Base-by-base conservation (phyloP, 2,329 filamentous ascomycete genomes). In the Aspergillus piperis region DNA sequence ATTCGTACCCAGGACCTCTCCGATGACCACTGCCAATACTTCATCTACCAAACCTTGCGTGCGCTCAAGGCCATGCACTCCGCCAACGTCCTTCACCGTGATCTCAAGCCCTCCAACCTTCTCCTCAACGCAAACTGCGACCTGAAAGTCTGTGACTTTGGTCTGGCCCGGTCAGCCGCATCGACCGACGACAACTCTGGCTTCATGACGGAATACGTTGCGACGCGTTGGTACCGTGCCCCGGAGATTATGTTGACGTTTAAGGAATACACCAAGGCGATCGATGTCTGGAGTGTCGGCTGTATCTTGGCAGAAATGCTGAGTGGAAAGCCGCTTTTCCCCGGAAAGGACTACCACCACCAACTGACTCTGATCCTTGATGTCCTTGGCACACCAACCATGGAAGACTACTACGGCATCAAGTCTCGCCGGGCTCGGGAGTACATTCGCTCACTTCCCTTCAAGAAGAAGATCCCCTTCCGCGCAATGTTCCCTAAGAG, bases 161-260 rank as follows among this genome's bases (percentile, higher is more conserved):
- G 95, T 74, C 87, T 99, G 59, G 95, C 95, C 52, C 89, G 93
- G 73, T 98, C 94, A 8, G 95, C 95, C 11, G 95, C 95, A 8
- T 97, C 94, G 8, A 96, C 96, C 68, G 95, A 99, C 74, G 95
- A 99, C 78, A 99, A 99, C 81, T 97, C 94, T n/a, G 95, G 95
- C 21, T 99, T 99, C 86, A 99, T 99, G 95, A 99, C 95, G 15
- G 95, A 99, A 96, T 99, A 99, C 76, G 95, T 99, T 59, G 95
- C 95, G 54, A 99, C 95, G 50, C 89, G 95, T 72, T 99, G 95
- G 95, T 99, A 99, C 80, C 92, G 95, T 78, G 95, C 95, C 5
- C 95, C 95, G 3, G 95, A 99, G 77, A 99, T 99, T 78, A 99
- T 99, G 95, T 89, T 99, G 81, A 99, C 95, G 11, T 99, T 98